Percentiles rank a stretch among this genome's conserved stretches.
Evolutionary conservation across 1,284 basidiomycete species (phyloP).

Genomic region (Tranzscheliella williamsii): DNA sequence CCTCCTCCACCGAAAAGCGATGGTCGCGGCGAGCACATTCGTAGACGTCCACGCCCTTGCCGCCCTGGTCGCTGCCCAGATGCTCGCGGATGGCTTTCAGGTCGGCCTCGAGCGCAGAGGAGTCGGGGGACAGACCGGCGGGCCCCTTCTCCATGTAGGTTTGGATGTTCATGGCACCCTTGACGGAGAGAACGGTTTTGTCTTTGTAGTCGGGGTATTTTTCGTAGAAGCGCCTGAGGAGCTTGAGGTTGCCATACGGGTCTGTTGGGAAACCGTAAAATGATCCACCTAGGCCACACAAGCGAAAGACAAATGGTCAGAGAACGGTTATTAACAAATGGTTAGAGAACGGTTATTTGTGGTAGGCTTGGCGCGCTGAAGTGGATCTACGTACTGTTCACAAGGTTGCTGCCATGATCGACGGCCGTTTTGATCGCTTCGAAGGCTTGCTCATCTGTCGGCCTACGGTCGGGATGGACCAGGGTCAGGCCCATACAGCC

Average conservation of each 20-base stretch:
- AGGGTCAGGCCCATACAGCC: conserved; percentile 52
- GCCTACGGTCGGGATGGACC: conserved; percentile 14
- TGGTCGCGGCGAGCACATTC: conserved; percentile 45
- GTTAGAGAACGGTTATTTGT: too few species aligned
- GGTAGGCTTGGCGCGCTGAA: too few species aligned
- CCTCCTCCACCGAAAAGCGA: conserved; percentile 13
- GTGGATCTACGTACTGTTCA: conserved; percentile 59
- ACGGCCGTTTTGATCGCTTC: conserved; percentile 69
- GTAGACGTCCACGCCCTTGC: conserved; percentile 47
- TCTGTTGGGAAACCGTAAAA: conserved; percentile 63
- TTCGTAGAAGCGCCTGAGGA: conserved; percentile 64
- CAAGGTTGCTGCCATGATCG: conserved; percentile 66
- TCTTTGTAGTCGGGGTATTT: conserved; percentile 67
- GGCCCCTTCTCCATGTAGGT: conserved; percentile 22
- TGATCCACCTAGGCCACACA: conserved; percentile 55
- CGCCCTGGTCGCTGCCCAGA: conserved; percentile 42
- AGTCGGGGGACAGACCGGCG: conserved; percentile 22
- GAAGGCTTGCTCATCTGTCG: conserved; percentile 68
- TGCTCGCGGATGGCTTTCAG: conserved; percentile 26
- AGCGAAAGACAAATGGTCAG: background rate
- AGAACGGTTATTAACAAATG: too few species aligned
- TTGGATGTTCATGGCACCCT: conserved; percentile 63
- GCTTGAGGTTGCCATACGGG: conserved; percentile 63
- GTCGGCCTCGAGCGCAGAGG: conserved; percentile 34
- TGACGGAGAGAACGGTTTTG: conserved; percentile 65